phyloP scores from a whole-genome alignment of 2,329 filamentous ascomycete genomes.

The Plenodomus lindquistii region DNA sequence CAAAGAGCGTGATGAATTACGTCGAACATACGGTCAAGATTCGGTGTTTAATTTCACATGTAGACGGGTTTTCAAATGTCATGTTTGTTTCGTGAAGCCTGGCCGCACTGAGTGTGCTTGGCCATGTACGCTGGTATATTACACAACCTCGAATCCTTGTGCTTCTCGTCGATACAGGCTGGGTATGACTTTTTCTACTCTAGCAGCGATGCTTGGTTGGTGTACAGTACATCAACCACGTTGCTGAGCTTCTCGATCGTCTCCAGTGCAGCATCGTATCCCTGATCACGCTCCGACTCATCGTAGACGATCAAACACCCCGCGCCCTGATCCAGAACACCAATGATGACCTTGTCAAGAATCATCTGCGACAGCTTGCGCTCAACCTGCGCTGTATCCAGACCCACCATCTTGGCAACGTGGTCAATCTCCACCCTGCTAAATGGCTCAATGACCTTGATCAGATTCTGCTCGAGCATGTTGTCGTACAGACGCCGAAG shows the following conservation, averaged over 20 bases:
- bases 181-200: constrained; percentile 62
- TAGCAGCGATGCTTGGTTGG: constrained; percentile 92
- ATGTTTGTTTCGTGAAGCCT: too few species aligned
- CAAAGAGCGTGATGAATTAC: too few species aligned
- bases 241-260: constrained; percentile 97
- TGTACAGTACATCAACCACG: constrained; percentile 96
- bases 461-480: constrained; percentile 98
- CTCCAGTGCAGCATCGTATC: constrained; percentile 89
- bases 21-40: too few species aligned
- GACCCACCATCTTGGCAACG: constrained; percentile 94
- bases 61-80: too few species aligned
- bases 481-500: constrained; percentile 94
- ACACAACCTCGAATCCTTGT: not conserved
- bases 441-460: constrained; percentile 99
- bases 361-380: constrained; percentile 99
- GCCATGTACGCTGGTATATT: not conserved
- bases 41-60: too few species aligned
- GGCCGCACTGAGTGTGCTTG: too few species aligned
- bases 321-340: constrained; percentile 95
- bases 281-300: constrained; percentile 89
- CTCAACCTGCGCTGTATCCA: constrained; percentile 96
- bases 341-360: constrained; percentile 97
- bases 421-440: constrained; percentile 95
- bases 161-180: not conserved
- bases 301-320: constrained; percentile 97